Evolutionary conservation across 2,329 filamentous ascomycete genomes (phyloP).

Genomic region (Fusarium annulatum): DNA sequence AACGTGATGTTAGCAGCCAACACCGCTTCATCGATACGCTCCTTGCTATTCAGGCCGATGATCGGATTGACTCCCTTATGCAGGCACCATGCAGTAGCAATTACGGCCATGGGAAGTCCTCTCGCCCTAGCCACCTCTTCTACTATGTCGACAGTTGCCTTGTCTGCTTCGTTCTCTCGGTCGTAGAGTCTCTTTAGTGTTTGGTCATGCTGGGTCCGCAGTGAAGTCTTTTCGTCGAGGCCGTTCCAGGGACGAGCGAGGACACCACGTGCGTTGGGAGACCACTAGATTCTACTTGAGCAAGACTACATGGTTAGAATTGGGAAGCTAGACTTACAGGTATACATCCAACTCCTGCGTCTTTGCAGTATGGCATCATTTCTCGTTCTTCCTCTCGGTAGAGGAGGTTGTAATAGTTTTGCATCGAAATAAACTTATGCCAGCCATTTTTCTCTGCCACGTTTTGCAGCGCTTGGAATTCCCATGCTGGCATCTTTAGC

Average conservation of each 20-base stretch:
- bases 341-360: neutral
- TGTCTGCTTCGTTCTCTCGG: neutral
- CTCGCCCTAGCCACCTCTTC: neutral
- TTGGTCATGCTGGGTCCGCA: neutral
- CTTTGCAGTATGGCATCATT: constrained; percentile 51
- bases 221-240: neutral
- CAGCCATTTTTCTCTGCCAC: constrained; percentile 64
- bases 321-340: rapidly evolving
- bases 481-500: neutral
- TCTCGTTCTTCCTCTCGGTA: constrained; percentile 69
- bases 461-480: constrained; percentile 58
- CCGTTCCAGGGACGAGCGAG: neutral
- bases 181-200: neutral
- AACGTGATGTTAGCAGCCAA: neutral
- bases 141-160: neutral
- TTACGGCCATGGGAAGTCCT: neutral
- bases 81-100: neutral
- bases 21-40: neutral
- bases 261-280: neutral
- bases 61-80: neutral
- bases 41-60: neutral
- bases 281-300: neutral
- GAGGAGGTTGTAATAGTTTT: constrained; percentile 64
- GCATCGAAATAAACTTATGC: constrained; percentile 69
- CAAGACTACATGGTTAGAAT: rapidly evolving